Percentiles rank a stretch among this genome's conserved stretches.
These are phyloP conservation scores for Vicia sativa DNA, from an alignment of 306 rosid species.

Conservation along the genomic window DNA sequence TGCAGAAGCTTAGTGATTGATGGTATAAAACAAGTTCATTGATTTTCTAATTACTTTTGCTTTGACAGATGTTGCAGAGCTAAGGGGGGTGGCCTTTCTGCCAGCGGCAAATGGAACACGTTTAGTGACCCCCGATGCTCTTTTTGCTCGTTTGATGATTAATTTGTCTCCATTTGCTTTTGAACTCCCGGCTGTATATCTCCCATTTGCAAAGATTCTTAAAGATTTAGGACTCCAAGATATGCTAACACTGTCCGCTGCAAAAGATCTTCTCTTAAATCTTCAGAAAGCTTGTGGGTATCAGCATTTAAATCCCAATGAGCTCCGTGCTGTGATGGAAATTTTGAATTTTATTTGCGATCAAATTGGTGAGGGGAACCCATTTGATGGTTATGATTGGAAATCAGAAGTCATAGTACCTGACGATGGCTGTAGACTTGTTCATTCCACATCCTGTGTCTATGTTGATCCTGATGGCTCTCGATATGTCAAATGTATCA, in stretches of 20 bases:
- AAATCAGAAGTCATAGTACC: slow-evolving; percentile 82
- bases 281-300: slow-evolving; percentile 90
- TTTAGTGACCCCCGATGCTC: slow-evolving; percentile 75
- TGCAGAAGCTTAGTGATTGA: not conserved
- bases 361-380: slow-evolving; percentile 55
- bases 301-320: slow-evolving; percentile 94
- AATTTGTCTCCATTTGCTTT: slow-evolving; percentile 96
- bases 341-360: slow-evolving; percentile 80
- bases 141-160: slow-evolving; percentile 77
- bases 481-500: slow-evolving; percentile 75
- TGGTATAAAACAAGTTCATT: not conserved
- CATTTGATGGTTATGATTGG: slow-evolving; percentile 50
- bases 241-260: slow-evolving; percentile 70
- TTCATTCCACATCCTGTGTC: slow-evolving; percentile 78
- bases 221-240: slow-evolving; percentile 94
- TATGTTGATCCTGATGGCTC: slow-evolving; percentile 91
- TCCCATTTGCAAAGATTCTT: slow-evolving; percentile 80
- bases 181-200: slow-evolving; percentile 85
- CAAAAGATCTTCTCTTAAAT: slow-evolving; percentile 77
- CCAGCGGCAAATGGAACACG: slow-evolving; percentile 98
- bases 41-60: slow-evolving; percentile 28
- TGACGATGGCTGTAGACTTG: slow-evolving; percentile 94
- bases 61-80: slow-evolving; percentile 68
- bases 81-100: slow-evolving; percentile 73
- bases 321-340: slow-evolving; percentile 94